A percentile compares a stretch with the other conserved stretches of the same genome.
Evolutionary conservation across 2,329 filamentous ascomycete genomes (phyloP).

Genomic region (Lasiodiplodia theobromae): DNA sequence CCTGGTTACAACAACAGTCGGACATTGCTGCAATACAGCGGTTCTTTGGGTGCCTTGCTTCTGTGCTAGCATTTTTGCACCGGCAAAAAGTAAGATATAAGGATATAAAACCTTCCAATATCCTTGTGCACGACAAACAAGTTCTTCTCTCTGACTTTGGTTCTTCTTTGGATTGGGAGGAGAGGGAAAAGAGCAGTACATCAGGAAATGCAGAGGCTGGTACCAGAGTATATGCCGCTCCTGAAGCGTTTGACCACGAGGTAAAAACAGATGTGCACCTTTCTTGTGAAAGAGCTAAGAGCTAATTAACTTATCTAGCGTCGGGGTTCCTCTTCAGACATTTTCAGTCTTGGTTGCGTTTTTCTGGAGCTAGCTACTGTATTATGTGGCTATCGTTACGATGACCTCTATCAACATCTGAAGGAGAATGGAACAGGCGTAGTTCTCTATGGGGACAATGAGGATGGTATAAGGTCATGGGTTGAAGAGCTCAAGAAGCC

Average conservation of each 20-base stretch:
- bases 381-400: background rate
- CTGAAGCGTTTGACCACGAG: background rate
- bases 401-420: background rate
- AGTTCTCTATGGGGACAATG: background rate
- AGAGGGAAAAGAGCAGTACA: conserved; percentile 31
- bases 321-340: background rate
- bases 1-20: background rate
- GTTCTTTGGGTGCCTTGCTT: conserved; percentile 41
- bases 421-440: background rate
- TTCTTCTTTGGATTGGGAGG: conserved; percentile 33
- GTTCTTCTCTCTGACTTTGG: conserved; percentile 42
- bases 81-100: conserved; percentile 39
- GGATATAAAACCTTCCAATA: conserved; percentile 44
- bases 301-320: background rate
- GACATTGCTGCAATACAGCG: conserved; percentile 29
- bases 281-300: fast-evolving
- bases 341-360: conserved; percentile 1
- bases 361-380: background rate
- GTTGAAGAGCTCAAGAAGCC: background rate
- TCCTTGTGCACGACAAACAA: conserved; percentile 36
- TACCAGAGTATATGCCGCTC: background rate
- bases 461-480: background rate
- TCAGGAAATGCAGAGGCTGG: background rate
- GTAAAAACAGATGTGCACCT: background rate
- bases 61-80: conserved; percentile 39